Base-by-base conservation (phyloP, 2,329 filamentous ascomycete genomes). In the Dothistroma septosporum region DNA sequence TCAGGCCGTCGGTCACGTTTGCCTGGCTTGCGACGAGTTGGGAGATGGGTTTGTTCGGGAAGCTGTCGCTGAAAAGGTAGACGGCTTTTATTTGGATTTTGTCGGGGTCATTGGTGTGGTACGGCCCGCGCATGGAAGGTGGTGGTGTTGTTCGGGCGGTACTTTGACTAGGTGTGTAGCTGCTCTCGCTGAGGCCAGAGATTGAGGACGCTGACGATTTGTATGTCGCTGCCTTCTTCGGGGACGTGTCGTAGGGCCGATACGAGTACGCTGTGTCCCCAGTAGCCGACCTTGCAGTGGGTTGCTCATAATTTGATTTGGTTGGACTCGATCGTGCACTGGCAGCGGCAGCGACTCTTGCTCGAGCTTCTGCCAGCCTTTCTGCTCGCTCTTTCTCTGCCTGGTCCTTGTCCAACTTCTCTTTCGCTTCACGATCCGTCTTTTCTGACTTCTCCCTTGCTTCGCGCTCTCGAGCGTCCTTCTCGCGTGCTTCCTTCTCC, bases 61-160 rank as follows among this genome's bases (percentile, higher is more conserved):
- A 96, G 60, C 90, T 85, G 74, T 95, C 94, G 76, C 92, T 92
- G 81, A 96, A 97, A 59, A 89, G 83, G 74, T 96, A 97, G 3
- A 97, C 94, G 11, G 88, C 94, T 71, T 89, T 89, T 76, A 99
- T 93, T 64, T 96, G 87, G 72, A 99, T 94, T 82, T 99, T 99
- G 78, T 96, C 87, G 0, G 93, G 92, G 73, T 97, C 91, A 66
- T 90, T 90, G 31, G 92, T 97, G 37, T 86, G 84, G 76, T 97
- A 97, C 1, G 90, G 85, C 1, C 87, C 86, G 53, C 90, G 85
- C 65, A 87, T 83, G 3, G 89, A 92, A 1, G 90, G 70, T 16
- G 92, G 91, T 9, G 92, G 90, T 5, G 90, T 91, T 7, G 92
- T 96, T 60, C 87, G 86, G 11, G 90, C 83, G 0, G 92, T 97